Evolutionary conservation across 2,329 filamentous ascomycete genomes (phyloP).

Genomic region (Aschersonia sp.): DNA sequence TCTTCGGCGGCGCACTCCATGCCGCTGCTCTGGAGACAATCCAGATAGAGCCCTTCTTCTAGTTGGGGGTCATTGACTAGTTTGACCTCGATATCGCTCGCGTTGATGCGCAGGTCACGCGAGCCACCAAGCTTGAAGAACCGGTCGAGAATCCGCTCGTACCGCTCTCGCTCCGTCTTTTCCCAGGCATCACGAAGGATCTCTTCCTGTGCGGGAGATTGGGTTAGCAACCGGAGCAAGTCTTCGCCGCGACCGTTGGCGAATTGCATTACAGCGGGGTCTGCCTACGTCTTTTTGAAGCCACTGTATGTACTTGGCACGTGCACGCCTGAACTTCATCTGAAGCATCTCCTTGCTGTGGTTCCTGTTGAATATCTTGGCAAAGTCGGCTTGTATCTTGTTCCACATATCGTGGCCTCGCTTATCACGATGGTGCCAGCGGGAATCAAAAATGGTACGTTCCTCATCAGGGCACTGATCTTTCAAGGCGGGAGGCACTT

Average conservation of each 20-base stretch:
- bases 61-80: conserved; percentile 28
- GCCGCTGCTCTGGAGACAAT: conserved; percentile 20
- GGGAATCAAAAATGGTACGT: conserved; percentile 32
- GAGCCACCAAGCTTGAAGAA: conserved; percentile 37
- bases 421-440: conserved; percentile 26
- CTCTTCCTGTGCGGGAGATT: conserved; percentile 21
- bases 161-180: conserved; percentile 26
- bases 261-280: neutral
- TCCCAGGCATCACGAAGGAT: conserved; percentile 24
- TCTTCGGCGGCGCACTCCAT: conserved; percentile 23
- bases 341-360: conserved; percentile 35
- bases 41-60: conserved; percentile 23
- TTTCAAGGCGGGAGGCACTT: conserved; percentile 24
- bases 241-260: too few species aligned
- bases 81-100: conserved; percentile 33
- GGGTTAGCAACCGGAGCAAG: too few species aligned
- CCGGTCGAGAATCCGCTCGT: conserved; percentile 23
- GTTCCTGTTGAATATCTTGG: conserved; percentile 16
- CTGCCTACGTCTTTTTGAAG: conserved; percentile 32
- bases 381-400: conserved; percentile 30
- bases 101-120: conserved; percentile 31
- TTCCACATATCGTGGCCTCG: conserved; percentile 47
- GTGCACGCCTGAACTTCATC: conserved; percentile 39
- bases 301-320: conserved; percentile 34
- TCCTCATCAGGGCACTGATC: conserved; percentile 31